Evolutionary conservation across 2,329 filamentous ascomycete genomes (phyloP).

Genomic region (Aspergillus sp.): DNA sequence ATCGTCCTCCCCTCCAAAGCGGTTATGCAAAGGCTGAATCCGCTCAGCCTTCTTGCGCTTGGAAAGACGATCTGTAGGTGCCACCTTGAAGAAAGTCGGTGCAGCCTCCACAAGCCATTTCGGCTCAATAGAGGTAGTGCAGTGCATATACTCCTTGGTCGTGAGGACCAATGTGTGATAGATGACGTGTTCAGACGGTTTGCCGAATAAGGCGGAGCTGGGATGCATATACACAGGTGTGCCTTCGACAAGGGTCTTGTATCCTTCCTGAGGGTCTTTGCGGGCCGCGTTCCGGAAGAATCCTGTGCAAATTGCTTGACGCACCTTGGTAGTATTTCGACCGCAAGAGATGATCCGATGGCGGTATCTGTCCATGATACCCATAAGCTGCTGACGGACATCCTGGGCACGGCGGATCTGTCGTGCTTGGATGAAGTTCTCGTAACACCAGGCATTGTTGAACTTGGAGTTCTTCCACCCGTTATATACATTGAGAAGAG

Average conservation of each 20-base stretch:
- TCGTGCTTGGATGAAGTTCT: slow-evolving; percentile 93
- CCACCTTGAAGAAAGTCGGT: slow-evolving; percentile 98
- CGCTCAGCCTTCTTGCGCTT: slow-evolving; percentile 91
- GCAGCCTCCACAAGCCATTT: slow-evolving; percentile 91
- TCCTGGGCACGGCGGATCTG: slow-evolving; percentile 85
- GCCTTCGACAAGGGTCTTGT: slow-evolving; percentile 93
- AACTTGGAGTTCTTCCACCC: slow-evolving; percentile 84
- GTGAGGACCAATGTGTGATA: slow-evolving; percentile 60
- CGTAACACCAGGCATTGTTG: slow-evolving; percentile 86
- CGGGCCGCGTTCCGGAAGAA: slow-evolving; percentile 94
- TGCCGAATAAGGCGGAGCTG: slow-evolving; percentile 84
- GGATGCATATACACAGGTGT: slow-evolving; percentile 95
- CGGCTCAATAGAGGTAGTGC: slow-evolving; percentile 85
- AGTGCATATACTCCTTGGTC: slow-evolving; percentile 96
- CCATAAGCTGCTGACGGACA: slow-evolving; percentile 82
- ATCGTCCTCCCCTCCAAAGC: slow-evolving; percentile 86
- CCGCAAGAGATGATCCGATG: slow-evolving; percentile 79
- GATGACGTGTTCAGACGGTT: slow-evolving; percentile 92
- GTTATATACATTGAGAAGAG: slow-evolving; percentile 93
- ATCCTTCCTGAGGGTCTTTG: slow-evolving; percentile 93
- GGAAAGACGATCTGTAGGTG: slow-evolving; percentile 74
- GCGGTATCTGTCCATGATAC: slow-evolving; percentile 88
- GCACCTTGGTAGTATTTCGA: slow-evolving; percentile 75
- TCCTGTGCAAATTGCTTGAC: slow-evolving; percentile 81
- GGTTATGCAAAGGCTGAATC: slow-evolving; percentile 91